Percentiles rank a stretch among this genome's conserved stretches.
phyloP scores from a whole-genome alignment of 805 yeast genomes.

The Yarrowia osloensis region DNA sequence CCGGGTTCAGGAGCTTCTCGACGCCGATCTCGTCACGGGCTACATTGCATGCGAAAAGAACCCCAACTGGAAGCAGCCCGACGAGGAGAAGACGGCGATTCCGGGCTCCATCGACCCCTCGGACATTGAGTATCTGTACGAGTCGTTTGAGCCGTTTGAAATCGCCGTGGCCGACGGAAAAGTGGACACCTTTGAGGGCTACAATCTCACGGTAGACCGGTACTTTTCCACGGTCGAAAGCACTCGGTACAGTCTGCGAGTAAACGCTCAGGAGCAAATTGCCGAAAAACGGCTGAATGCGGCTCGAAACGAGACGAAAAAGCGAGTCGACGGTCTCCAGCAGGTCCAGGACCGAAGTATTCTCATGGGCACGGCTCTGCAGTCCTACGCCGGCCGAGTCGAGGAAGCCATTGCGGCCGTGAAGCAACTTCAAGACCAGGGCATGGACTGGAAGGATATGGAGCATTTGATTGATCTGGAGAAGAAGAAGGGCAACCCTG shows the following conservation, averaged over 20 bases:
- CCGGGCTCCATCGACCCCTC: conserved; percentile 15
- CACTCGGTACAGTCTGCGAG: conserved; percentile 68
- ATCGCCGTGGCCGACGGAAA: conserved; percentile 46
- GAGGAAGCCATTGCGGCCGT: conserved; percentile 72
- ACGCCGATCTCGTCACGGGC: conserved; percentile 51
- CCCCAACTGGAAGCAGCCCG: conserved; percentile 49
- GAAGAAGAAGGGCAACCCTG: conserved; percentile 60
- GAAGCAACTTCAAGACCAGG: conserved; percentile 67
- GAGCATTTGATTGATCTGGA: conserved; percentile 73
- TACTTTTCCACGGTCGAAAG: conserved; percentile 87
- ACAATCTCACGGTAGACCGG: conserved; percentile 77
- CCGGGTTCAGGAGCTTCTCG: conserved; percentile 45
- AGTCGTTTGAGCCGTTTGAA: conserved; percentile 69
- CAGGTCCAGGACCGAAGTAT: conserved; percentile 64
- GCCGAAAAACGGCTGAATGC: conserved; percentile 73
- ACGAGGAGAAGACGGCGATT: conserved; percentile 36
- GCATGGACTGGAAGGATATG: conserved; percentile 92
- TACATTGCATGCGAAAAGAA: conserved; percentile 65
- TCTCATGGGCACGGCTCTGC: conserved; percentile 71
- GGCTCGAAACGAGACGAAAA: conserved; percentile 72
- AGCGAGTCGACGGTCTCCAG: conserved; percentile 65
- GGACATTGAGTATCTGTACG: conserved; percentile 53
- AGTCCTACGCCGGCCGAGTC: conserved; percentile 66
- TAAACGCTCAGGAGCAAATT: conserved; percentile 73
- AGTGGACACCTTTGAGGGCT: conserved; percentile 54